Base-by-base conservation (phyloP, 805 yeast species). In the Cephaloascus albidus region DNA sequence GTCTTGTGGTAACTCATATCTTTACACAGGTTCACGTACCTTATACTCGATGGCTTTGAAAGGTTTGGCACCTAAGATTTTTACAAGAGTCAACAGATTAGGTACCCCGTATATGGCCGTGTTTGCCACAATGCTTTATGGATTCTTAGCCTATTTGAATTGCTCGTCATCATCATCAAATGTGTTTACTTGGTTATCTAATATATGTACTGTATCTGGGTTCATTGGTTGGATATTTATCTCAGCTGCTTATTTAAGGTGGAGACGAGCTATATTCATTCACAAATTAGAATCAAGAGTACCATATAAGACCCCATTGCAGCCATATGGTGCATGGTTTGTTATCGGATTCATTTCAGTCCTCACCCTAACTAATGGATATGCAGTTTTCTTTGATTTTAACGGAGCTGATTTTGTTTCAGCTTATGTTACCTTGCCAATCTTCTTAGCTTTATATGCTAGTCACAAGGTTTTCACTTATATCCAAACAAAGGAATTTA, bases 291-390 rank as follows among this genome's bases (percentile, higher is more conserved):
- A 60, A 42, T 78, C 76, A 38, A 70, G 84, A 51, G 65, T 76
- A 27, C 75, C 85, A 6, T 81, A 64, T 64, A 72, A 58, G 47
- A 71, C 85, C 2, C 57, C 61, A 20, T 59, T 71, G 19, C 83
- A 77, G 57, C 80, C 84, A 33, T 71, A 61, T 45, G 73, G 79
- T 37, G 70, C 82, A 3, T 79, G 72, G 51, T 72, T 72, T 43
- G 70, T 76, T 4, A 57, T 80, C 27, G 47, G 63, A 32, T 55
- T 78, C 44, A 68, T 80, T 40, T 42, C 66, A 4, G 23, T 83
- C n/a, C 51, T 83, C 38, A 61, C 80, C 23, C 38, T 83, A 36
- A 81, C 88, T n/a, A 82, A 83, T 49, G 89, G 89, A 41, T 83
- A 78, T 52, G 79, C 73, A 3, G 81, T 76, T 4, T 81, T 82